Conservation (phyloP, 2,329 filamentous ascomycete genomes). For the Xylariaceae sp. region DNA sequence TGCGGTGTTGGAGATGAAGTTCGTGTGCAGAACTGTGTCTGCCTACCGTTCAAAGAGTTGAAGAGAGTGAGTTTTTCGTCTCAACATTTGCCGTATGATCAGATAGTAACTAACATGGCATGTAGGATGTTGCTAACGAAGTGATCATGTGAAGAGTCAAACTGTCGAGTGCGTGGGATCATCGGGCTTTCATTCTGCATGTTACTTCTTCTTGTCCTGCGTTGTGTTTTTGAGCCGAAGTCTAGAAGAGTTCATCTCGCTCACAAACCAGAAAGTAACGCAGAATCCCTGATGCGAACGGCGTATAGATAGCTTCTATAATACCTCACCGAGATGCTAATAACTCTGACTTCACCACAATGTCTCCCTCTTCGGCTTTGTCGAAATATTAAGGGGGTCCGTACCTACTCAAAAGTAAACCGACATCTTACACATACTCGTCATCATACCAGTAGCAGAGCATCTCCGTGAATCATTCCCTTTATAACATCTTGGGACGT, state of each 20-base stretch:
- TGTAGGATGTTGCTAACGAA: slow-evolving; percentile 75
- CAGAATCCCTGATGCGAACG: slow-evolving; percentile 7
- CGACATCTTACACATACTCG: too few species aligned
- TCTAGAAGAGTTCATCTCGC: slow-evolving; percentile 2
- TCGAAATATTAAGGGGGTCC: too few species aligned
- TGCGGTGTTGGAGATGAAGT: slow-evolving; percentile 91
- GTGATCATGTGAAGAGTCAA: slow-evolving; percentile 74
- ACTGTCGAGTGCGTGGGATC: neutral
- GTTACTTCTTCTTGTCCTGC: slow-evolving; percentile 9
- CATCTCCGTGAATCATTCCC: too few species aligned
- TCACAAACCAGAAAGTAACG: slow-evolving; percentile 1
- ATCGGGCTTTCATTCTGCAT: neutral
- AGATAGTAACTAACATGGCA: slow-evolving; percentile 18
- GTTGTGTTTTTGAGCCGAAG: slow-evolving; percentile 7
- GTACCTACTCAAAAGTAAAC: too few species aligned
- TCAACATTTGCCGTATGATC: slow-evolving; percentile 20
- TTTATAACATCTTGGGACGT: too few species aligned
- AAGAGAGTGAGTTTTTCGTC: slow-evolving; percentile 70
- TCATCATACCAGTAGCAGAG: too few species aligned
- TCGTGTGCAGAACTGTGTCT: slow-evolving; percentile 95
- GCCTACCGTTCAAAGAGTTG: slow-evolving; percentile 94
- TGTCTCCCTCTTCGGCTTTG: neutral
- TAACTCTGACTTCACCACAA: neutral
- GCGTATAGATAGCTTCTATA: slow-evolving; percentile 2
- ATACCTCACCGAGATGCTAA: neutral